Evolutionary conservation across 139 green algal species (phyloP).

Genomic region (Mesotaenium endlicherianum): DNA sequence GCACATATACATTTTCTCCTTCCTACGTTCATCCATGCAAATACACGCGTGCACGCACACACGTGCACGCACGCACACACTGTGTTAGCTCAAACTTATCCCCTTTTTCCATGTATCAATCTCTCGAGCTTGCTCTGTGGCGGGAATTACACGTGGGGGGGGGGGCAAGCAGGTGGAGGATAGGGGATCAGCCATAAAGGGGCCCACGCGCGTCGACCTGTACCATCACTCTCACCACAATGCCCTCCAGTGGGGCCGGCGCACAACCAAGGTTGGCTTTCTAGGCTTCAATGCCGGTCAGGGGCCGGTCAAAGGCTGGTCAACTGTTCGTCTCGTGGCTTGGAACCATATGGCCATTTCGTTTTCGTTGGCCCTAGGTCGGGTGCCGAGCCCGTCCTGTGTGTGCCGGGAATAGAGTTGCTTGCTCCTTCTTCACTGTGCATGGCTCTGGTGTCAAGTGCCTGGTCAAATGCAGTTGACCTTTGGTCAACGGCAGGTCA

Average conservation of each 20-base stretch:
- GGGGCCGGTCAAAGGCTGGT: background rate
- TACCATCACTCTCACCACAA: constrained; percentile 46
- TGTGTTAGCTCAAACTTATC: too few species aligned
- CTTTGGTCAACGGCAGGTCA: too few species aligned
- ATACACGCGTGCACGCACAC: too few species aligned
- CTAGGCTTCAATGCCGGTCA: background rate
- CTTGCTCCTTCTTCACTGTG: too few species aligned
- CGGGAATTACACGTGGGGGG: too few species aligned
- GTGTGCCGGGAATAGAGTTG: background rate
- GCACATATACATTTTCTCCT: too few species aligned
- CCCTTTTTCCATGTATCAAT: too few species aligned
- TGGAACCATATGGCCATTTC: background rate
- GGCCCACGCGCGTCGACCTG: constrained; percentile 37
- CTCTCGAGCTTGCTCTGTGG: too few species aligned
- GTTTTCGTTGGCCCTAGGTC: background rate
- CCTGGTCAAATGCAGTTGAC: too few species aligned
- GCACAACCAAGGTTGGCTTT: constrained; percentile 11
- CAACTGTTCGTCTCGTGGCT: background rate
- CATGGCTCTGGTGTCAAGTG: too few species aligned
- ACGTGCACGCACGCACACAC: too few species aligned
- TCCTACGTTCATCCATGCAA: too few species aligned
- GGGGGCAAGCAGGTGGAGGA: constrained; percentile 51
- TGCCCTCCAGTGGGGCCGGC: constrained; percentile 39
- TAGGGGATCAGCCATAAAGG: constrained; percentile 15
- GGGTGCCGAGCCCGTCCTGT: background rate